These are phyloP conservation scores for Zymoseptoria brevis DNA, from an alignment of 2,329 filamentous ascomycete genomes.

Conservation along the genomic window DNA sequence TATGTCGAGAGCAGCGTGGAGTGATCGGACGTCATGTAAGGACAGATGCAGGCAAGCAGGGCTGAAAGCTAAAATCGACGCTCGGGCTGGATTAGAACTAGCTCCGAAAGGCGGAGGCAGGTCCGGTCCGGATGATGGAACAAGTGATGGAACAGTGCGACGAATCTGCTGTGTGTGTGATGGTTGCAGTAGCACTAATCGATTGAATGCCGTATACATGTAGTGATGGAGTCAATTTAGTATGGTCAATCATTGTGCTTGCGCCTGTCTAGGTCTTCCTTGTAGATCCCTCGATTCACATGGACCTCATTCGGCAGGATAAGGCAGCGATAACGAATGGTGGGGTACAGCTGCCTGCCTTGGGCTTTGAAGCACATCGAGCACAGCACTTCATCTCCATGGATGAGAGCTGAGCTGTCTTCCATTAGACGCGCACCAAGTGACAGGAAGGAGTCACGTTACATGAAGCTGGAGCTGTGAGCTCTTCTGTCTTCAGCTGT, in stretches of 20 bases:
- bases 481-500: not conserved
- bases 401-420: not conserved
- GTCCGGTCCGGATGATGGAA: not conserved
- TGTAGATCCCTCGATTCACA: not conserved
- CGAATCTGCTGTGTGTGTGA: not conserved
- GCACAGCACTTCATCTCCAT: not conserved
- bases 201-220: too few relatives aligned
- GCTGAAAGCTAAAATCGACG: not conserved
- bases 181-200: too few relatives aligned
- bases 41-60: not conserved
- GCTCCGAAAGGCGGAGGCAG: not conserved
- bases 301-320: not conserved
- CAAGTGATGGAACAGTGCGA: not conserved
- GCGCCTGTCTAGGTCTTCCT: too few relatives aligned
- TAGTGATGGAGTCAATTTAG: too few relatives aligned
- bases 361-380: not conserved
- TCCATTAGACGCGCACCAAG: not conserved
- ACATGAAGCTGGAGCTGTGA: not conserved
- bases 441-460: not conserved
- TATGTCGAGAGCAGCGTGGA: not conserved
- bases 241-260: not conserved
- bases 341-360: not conserved
- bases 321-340: not conserved
- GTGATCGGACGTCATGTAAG: not conserved
- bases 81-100: not conserved